Base-by-base conservation (phyloP, 2,329 filamentous ascomycete genomes). In the Penicillium freii region DNA sequence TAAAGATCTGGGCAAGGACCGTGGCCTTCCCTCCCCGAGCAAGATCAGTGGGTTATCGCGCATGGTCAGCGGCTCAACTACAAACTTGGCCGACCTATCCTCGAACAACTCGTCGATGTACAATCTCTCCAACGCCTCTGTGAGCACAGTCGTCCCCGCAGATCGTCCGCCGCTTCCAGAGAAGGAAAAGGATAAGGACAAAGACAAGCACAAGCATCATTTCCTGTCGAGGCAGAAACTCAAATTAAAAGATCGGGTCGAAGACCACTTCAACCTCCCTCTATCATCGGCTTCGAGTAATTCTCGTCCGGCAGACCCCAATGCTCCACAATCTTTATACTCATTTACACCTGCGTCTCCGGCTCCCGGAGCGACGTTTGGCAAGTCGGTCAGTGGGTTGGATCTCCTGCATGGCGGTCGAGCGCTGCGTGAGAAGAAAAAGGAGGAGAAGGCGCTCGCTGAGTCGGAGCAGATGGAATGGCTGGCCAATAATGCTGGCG, bases 311-410 rank as follows among this genome's bases (percentile, higher is more conserved):
- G 81, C 84, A 1, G 85, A 88, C 67, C 83, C 85, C 7, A 84
- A 80, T 62, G 83, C 84, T 29, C 83, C 86, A 4, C 80, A 86
- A 56, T 85, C 85, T 3, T 74, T 88, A 4, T 88, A 88, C 70
- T 86, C 82, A 0, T 89, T 89, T 66, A 82, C 83, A 0, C 86
- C 86, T 1, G 82, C 85, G 3, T 87, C 86, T 2, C 85, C 86
- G 4, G 81, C 80, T 9, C 81, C 83, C 34, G 78, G 80, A n/a
- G 81, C 77, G 8, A 75, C 82, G 1, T 96, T 97, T 71, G 82
- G 87, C 38, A 95, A 94, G 75, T 89, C 88, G 3, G 89, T 94
- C 69, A 93, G 89, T 58, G 89, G 89, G 0, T 78, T 93, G 43
- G 90, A 93, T 73, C 77, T 93, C 27, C 82, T 90, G 51, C 90